Percentiles rank a stretch among this genome's conserved stretches.
Evolutionary conservation across 1,284 basidiomycete species (phyloP).

Genomic region (Testicularia cyperi): DNA sequence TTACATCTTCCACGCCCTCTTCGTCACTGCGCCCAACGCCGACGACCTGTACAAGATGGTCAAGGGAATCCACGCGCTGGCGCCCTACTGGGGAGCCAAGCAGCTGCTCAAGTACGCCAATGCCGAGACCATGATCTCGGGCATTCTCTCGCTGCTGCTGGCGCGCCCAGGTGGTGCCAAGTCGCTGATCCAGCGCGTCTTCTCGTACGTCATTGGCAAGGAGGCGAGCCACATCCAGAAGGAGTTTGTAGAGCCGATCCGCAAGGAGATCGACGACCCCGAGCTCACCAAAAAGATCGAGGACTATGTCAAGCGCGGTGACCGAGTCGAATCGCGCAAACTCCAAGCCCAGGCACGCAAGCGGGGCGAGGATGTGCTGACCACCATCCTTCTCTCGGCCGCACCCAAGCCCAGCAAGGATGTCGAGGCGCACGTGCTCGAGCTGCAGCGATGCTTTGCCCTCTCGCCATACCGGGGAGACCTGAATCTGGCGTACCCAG

Average conservation of each 20-base stretch:
- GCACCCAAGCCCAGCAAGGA: conserved; percentile 31
- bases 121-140: conserved; percentile 55
- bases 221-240: conserved; percentile 48
- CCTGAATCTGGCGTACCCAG: conserved; percentile 48
- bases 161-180: conserved; percentile 56
- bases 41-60: conserved; percentile 54
- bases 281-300: conserved; percentile 52
- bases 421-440: conserved; percentile 39
- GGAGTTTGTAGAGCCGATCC: conserved; percentile 51
- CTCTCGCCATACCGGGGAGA: conserved; percentile 50
- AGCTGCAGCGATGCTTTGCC: conserved; percentile 51
- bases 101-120: conserved; percentile 57
- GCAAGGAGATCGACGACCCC: conserved; percentile 48
- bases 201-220: conserved; percentile 49
- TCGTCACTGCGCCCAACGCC: conserved; percentile 51
- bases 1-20: conserved; percentile 51
- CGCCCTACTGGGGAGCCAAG: conserved; percentile 59
- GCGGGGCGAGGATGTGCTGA: conserved; percentile 54
- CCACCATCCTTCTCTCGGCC: conserved; percentile 48
- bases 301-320: conserved; percentile 53
- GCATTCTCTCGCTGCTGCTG: conserved; percentile 52
- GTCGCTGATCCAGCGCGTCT: conserved; percentile 56
- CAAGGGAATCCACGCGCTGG: conserved; percentile 52
- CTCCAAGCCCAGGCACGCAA: conserved; percentile 36
- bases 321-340: conserved; percentile 39